These are phyloP conservation scores for Thamnidium elegans DNA, from an alignment of 192 early-diverging fungal species.

Conservation along the genomic window DNA sequence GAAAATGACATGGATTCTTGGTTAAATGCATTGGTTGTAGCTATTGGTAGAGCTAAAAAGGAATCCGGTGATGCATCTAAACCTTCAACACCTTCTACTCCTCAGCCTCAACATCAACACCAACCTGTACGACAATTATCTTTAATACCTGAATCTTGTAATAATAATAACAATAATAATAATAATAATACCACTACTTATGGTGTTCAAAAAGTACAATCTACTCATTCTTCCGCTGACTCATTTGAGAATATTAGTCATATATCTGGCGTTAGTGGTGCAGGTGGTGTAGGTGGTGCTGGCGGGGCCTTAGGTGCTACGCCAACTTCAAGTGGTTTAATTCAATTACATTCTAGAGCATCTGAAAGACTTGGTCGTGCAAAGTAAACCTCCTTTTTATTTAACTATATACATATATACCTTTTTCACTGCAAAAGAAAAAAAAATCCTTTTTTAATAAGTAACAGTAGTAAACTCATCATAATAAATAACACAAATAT, in stretches of 20 bases:
- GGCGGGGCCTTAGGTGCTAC: constrained; percentile 34
- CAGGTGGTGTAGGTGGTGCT: constrained; percentile 37
- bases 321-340: constrained; percentile 12
- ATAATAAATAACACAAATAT: too few species aligned
- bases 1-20: constrained; percentile 46
- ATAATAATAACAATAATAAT: too few species aligned
- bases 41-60: constrained; percentile 38
- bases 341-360: constrained; percentile 20
- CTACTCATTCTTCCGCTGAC: constrained; percentile 13
- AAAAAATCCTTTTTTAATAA: too few species aligned
- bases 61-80: constrained; percentile 7
- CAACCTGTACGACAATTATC: constrained; percentile 7
- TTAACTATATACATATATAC: too few species aligned
- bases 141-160: constrained; percentile 5
- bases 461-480: too few species aligned
- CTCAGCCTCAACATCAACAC: constrained; percentile 3
- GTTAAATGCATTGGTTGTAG: constrained; percentile 51
- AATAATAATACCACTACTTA: not conserved
- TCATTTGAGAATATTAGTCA: constrained; percentile 32
- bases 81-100: not conserved
- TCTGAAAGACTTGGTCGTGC: constrained; percentile 21
- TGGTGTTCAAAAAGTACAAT: constrained; percentile 7
- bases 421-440: too few species aligned
- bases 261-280: constrained; percentile 37
- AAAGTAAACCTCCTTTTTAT: not conserved